Evolutionary conservation across 345 rosid genomes (phyloP), one percentile per base, ranked within the genome.

Genomic region (Nasturtium officinale): DNA sequence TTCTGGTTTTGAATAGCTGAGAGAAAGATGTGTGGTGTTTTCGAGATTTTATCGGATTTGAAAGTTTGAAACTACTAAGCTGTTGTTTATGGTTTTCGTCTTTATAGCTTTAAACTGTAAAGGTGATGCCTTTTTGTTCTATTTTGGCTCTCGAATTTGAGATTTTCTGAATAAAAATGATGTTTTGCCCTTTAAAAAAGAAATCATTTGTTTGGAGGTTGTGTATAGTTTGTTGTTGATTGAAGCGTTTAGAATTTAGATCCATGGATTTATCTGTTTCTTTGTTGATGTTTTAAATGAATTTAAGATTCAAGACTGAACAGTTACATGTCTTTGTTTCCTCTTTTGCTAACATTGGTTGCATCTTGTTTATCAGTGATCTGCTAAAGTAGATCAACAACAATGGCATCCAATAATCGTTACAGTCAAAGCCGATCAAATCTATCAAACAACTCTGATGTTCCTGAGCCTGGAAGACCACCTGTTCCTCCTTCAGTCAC

Each of bases 391-490:
- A 28, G 73, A 37, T 67, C 69, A 72, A 42, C 61, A 57, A 33
- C 43, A 30, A 89, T 91, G 97, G 82, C 97, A 12, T 88, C 96
- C 2, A 37, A 76, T 38, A 89, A 45, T 40, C 87, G 85, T 17
- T 94, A 86, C 74, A 83, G 75, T 76, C 81, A 65, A 5, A 89
- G 82, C 71, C 80, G 82, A 58, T 91, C 97, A 6, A 82, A 80
- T 52, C 71, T 91, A 58, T 89, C 98, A 2, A 54, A 64, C 23
- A 82, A 61, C 73, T 86, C 96, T 29, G 98, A 91, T 79, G 79
- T 84, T 43, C 52, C 74, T 6, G 97, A 94, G 12, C 73, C 81
- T 13, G 80, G 77, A 56, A 87, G 84, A 74, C 89, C 95, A 71
- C 87, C 88, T 2, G 60, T 82, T 67, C 89, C 90, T 72, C 80